Evolutionary conservation across 2,329 filamentous ascomycete species (phyloP), one percentile per base, ranked within the genome.

Genomic region (Remersonia thermophila): DNA sequence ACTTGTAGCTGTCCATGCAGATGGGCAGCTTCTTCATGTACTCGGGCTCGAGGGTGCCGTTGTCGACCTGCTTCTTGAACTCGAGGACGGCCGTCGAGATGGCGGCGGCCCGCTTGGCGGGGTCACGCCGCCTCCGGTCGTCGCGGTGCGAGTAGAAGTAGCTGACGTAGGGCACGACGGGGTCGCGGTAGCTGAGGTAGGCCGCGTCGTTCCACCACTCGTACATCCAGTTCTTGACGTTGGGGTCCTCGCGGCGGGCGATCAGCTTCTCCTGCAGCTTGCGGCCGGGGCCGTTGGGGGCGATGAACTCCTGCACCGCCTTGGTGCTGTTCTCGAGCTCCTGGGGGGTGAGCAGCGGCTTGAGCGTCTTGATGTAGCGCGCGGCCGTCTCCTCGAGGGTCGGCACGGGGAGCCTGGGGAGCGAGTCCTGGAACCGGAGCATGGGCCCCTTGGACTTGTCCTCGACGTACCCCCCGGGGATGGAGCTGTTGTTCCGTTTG

Each of bases 141-240:
- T 98, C 91, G 48, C 85, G 77, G 66, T 96, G 89, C 37, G 87
- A 95, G 68, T 98, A 98, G 67, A 98, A 98, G 73, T 98, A 98
- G 61, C 85, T 94, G 54, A 98, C 91, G 57, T 96, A 98, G 43
- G 91, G 91, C 13, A 96, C 83, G 32, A 98, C 84, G 9, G 91
- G 91, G 58, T 96, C 91, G 47, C 89, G 82, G 67, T 96, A 96
- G 47, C 65, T 72, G 47, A 98, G 76, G 63, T 98, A 98, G 40
- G 91, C 91, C 4, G 78, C 76, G 36, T 94, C 77, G 59, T 98
- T 96, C 91, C 91, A 98, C 91, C 91, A 98, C 50, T 98, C 89
- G 50, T 81, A 78, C 39, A 98, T 70, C 91, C 91, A 98, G 64
- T 96, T 98, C 65, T 82, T 85, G 56, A 73, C 65, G 44, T 82